Evolutionary conservation across 2,329 filamentous ascomycete species (phyloP).

Genomic region (Albophoma yamanashiensis): DNA sequence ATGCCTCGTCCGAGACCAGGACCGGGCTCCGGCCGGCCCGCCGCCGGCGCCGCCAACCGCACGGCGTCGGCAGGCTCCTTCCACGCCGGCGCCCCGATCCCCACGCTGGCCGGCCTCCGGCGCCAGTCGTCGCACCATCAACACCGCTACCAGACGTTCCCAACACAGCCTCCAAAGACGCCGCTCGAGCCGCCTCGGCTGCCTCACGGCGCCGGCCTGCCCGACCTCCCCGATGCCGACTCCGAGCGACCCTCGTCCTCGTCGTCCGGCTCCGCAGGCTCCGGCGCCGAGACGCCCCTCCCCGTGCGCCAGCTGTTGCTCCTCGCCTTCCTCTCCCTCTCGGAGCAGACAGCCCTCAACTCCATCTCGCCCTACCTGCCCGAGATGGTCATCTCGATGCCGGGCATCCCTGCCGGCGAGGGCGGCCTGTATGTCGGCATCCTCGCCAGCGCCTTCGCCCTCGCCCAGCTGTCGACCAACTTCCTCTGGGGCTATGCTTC

Average conservation of each 20-base stretch:
- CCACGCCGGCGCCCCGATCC: constrained; percentile 40
- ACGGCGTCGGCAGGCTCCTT: constrained; percentile 34
- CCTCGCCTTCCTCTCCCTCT: constrained; percentile 77
- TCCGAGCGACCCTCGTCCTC: constrained; percentile 8
- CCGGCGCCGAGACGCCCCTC: constrained; percentile 54
- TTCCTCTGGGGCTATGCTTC: constrained; percentile 48
- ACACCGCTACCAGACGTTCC: constrained; percentile 72
- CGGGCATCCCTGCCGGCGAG: constrained; percentile 59
- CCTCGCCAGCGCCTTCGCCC: constrained; percentile 81
- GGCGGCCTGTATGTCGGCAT: constrained; percentile 83
- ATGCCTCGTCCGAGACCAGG: constrained; percentile 11
- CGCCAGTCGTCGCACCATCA: constrained; percentile 23
- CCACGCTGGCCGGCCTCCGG: constrained; percentile 18
- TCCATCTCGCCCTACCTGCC: constrained; percentile 93
- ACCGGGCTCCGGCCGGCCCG: constrained; percentile 1
- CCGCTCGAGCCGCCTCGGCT: constrained; percentile 34
- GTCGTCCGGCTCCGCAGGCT: constrained; percentile 18
- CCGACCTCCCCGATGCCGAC: neutral
- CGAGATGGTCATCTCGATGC: constrained; percentile 80
- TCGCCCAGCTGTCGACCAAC: constrained; percentile 87
- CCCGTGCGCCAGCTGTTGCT: constrained; percentile 75
- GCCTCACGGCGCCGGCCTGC: constrained; percentile 8
- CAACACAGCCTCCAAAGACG: constrained; percentile 59
- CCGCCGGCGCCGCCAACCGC: constrained; percentile 5
- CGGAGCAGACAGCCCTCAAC: constrained; percentile 93